Percentiles rank a stretch among this genome's conserved stretches.
These are phyloP conservation scores for Marasmius sp. DNA, from an alignment of 1,284 basidiomycete genomes.

Conservation along the genomic window DNA sequence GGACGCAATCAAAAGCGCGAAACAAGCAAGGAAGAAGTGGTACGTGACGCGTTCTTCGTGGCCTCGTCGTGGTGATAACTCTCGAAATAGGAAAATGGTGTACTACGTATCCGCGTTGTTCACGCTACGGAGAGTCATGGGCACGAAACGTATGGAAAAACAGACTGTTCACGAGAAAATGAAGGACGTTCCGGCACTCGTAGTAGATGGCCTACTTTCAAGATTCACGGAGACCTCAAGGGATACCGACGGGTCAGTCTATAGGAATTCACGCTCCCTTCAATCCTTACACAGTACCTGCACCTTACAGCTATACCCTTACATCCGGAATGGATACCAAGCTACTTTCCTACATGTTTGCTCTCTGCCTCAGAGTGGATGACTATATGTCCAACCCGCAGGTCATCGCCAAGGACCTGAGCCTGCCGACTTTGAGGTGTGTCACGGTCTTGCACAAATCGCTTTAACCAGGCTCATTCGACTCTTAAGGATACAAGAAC, in stretches of 20 bases:
- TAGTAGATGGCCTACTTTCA: slow-evolving; percentile 75
- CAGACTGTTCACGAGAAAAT: slow-evolving; percentile 56
- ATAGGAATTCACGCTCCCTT: slow-evolving; percentile 1
- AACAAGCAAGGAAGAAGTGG: slow-evolving; percentile 9
- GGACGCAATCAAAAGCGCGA: slow-evolving; percentile 19
- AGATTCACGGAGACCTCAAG: slow-evolving; percentile 78
- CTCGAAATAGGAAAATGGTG: slow-evolving; percentile 60
- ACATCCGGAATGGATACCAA: slow-evolving; percentile 73
- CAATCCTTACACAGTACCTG: slow-evolving; percentile 1
- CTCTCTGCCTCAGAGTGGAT: slow-evolving; percentile 77
- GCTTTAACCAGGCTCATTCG: neutral
- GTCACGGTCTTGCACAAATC: slow-evolving; percentile 24
- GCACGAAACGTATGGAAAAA: slow-evolving; percentile 44
- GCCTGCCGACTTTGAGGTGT: slow-evolving; percentile 61
- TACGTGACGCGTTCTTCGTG: neutral
- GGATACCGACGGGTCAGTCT: slow-evolving; percentile 57
- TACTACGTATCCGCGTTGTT: slow-evolving; percentile 81
- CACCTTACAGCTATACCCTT: slow-evolving; percentile 49
- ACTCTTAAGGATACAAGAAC: slow-evolving; percentile 40
- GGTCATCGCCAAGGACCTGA: slow-evolving; percentile 71
- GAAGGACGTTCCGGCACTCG: slow-evolving; percentile 54
- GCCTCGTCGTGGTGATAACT: neutral
- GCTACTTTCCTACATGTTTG: slow-evolving; percentile 77
- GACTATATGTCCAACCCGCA: slow-evolving; percentile 71
- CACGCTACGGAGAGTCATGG: slow-evolving; percentile 56